These are phyloP conservation scores for Mayamaea pseudoterrestris DNA, from an alignment of 108 stramenopile species.

Conservation along the genomic window DNA sequence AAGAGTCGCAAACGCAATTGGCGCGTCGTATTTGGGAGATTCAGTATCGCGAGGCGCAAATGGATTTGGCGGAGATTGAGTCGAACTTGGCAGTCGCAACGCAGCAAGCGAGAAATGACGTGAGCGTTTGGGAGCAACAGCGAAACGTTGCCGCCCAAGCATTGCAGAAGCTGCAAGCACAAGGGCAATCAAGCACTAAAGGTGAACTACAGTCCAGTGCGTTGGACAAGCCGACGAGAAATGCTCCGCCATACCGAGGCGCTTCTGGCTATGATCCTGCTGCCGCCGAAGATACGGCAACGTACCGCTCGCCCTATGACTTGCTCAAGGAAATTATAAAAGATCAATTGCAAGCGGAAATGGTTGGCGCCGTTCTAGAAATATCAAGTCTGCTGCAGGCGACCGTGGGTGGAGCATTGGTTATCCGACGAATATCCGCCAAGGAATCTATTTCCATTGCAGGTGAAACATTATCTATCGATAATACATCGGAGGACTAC, in stretches of 20 bases:
- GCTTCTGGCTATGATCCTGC: constrained; percentile 13
- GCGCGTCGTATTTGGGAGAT: constrained; percentile 50
- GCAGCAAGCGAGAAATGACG: constrained; percentile 1
- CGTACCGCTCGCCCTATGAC: constrained; percentile 57
- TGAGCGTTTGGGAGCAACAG: constrained; percentile 2
- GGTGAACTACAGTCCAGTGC: not conserved
- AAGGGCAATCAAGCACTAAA: not conserved
- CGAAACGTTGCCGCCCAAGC: constrained; percentile 1
- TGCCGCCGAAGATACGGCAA: constrained; percentile 14
- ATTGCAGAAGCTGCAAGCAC: constrained; percentile 7
- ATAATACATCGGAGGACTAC: constrained; percentile 50
- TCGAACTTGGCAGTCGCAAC: constrained; percentile 38
- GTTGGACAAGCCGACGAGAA: not conserved
- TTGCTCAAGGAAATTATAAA: constrained; percentile 53
- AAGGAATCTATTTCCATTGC: constrained; percentile 23
- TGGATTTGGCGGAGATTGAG: constrained; percentile 64
- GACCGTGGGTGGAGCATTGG: constrained; percentile 63
- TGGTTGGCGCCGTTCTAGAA: constrained; percentile 70
- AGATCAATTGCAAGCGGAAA: constrained; percentile 62
- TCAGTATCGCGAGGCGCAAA: constrained; percentile 46
- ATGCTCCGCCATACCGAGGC: constrained; percentile 5
- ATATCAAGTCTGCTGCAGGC: constrained; percentile 60
- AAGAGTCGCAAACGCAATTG: too few species aligned
- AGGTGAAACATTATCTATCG: constrained; percentile 36
- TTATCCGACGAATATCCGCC: constrained; percentile 45